Conservation (phyloP, 2,329 filamentous ascomycete species). For the Trichoderma oligosporum region DNA sequence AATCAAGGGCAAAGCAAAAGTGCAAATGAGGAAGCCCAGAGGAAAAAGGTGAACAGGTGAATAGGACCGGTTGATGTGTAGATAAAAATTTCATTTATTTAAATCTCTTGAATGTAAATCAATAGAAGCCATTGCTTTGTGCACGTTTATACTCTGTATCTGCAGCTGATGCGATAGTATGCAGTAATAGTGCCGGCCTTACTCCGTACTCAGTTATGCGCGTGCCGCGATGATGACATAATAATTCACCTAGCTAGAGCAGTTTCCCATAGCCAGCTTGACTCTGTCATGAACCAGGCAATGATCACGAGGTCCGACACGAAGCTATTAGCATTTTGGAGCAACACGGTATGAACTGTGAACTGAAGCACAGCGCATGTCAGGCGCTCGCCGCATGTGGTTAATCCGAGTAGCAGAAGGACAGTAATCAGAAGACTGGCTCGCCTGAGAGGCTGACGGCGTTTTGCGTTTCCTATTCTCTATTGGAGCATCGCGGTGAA, state of each 20-base stretch:
- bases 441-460: conserved; percentile 24
- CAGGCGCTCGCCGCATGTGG: conserved; percentile 22
- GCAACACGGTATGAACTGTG: conserved; percentile 11
- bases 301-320: conserved; percentile 17
- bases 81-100: not conserved
- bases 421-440: conserved; percentile 31
- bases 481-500: not conserved
- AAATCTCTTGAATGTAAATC: not conserved
- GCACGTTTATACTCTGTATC: not conserved
- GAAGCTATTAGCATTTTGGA: not conserved
- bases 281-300: conserved; percentile 9
- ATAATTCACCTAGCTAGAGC: not conserved
- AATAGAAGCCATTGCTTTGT: not conserved
- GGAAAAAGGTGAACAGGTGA: conserved; percentile 22
- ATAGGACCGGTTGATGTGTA: conserved; percentile 9
- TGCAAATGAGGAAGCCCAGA: conserved; percentile 20
- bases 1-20: conserved; percentile 18
- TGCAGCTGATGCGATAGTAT: not conserved
- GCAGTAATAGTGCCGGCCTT: not conserved
- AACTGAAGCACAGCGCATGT: conserved; percentile 17
- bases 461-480: not conserved
- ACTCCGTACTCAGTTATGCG: not conserved
- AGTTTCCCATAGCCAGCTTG: not conserved
- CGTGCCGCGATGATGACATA: conserved; percentile 19
- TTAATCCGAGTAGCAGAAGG: conserved; percentile 1